phyloP scores from a whole-genome alignment of 345 rosid species.

The Hypericum perforatum region DNA sequence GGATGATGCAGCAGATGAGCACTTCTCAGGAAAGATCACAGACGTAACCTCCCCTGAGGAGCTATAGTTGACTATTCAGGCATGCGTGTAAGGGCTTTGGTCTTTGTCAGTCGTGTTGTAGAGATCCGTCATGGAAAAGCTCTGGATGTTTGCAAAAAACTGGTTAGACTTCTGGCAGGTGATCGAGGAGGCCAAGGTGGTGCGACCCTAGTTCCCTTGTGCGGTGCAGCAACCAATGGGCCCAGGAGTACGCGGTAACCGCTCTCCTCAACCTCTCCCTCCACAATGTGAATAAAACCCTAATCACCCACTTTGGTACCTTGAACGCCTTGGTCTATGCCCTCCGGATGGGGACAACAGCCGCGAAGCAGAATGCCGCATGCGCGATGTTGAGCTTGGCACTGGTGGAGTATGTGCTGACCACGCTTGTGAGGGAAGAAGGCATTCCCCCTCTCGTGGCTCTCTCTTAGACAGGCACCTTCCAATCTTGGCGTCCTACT shows the following conservation, averaged over 20 bases:
- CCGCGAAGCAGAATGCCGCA: constrained; percentile 91
- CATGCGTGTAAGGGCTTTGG: constrained; percentile 69
- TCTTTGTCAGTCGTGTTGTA: constrained; percentile 62
- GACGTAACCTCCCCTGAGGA: constrained; percentile 95
- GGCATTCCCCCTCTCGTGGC: constrained; percentile 97
- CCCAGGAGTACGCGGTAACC: constrained; percentile 93
- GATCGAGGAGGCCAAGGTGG: constrained; percentile 88
- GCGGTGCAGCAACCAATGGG: constrained; percentile 72
- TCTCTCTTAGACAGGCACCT: constrained; percentile 67
- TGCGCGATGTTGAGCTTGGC: constrained; percentile 82
- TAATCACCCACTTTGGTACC: constrained; percentile 60
- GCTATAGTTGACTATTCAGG: constrained; percentile 87
- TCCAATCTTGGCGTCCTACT: constrained; percentile 73
- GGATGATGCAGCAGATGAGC: constrained; percentile 70
- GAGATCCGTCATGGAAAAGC: constrained; percentile 89
- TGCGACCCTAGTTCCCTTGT: constrained; percentile 71
- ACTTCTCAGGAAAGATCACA: constrained; percentile 79
- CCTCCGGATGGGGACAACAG: constrained; percentile 80
- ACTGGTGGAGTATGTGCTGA: constrained; percentile 70
- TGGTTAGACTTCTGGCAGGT: constrained; percentile 67
- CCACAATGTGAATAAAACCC: constrained; percentile 45
- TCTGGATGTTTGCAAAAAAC: constrained; percentile 78
- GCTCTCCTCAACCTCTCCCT: too few species aligned
- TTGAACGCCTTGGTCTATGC: constrained; percentile 79
- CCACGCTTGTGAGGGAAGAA: constrained; percentile 88